A percentile compares a stretch with the other conserved stretches of the same genome.
Conservation (phyloP, 441 rosid genomes). For the Flueggea neowawraea region DNA sequence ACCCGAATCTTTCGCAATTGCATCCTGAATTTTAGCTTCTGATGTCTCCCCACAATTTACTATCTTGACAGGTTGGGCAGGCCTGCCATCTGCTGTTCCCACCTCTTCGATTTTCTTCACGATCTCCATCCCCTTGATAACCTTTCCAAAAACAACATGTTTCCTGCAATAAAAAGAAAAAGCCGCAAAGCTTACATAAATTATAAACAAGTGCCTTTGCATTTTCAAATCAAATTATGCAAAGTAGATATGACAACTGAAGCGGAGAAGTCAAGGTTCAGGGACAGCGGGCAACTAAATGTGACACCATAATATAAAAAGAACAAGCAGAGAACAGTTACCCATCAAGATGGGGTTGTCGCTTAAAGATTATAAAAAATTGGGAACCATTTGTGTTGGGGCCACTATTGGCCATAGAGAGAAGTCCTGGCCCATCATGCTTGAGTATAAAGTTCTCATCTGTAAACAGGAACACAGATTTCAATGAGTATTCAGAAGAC, state of each 20-base stretch:
- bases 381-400: conserved; percentile 96
- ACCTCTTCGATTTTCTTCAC: conserved; percentile 75
- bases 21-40: conserved; percentile 45
- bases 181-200: too few relatives aligned
- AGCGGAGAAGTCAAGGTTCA: background rate
- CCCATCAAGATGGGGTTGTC: conserved; percentile 93
- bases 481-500: conserved; percentile 9
- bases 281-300: background rate
- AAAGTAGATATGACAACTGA: background rate
- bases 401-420: conserved; percentile 97
- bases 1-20: conserved; percentile 58
- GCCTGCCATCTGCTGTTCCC: conserved; percentile 71
- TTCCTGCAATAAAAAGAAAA: conserved; percentile 47
- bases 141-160: conserved; percentile 97
- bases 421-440: conserved; percentile 85
- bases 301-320: background rate
- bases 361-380: conserved; percentile 82
- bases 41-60: conserved; percentile 70
- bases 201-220: conserved; percentile 1
- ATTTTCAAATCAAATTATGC: conserved; percentile 2
- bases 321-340: conserved; percentile 19
- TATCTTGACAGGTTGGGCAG: conserved; percentile 59
- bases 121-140: conserved; percentile 72
- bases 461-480: conserved; percentile 26
- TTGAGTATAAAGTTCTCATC: conserved; percentile 86